Evolutionary conservation across 257 asterid species (phyloP).

Genomic region (Anisodus acutangulus): DNA sequence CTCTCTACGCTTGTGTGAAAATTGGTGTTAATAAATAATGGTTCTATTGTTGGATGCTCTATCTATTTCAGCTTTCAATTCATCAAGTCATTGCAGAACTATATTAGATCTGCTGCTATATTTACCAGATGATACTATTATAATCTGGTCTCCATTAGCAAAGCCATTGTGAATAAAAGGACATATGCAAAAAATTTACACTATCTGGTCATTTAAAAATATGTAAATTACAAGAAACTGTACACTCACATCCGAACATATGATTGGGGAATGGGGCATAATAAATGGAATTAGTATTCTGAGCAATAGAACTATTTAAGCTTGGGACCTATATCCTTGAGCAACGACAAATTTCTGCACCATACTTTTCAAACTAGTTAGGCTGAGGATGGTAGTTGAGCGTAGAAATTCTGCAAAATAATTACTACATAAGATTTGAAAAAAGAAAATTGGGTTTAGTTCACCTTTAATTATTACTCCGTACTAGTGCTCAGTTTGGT

Average conservation of each 20-base stretch:
- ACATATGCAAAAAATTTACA: no score
- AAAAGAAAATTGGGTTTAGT: background rate
- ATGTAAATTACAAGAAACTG: no score
- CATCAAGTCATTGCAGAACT: conserved; percentile 10
- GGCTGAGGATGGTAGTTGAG: background rate
- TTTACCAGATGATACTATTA: background rate
- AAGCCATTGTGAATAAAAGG: background rate
- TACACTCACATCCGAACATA: no score
- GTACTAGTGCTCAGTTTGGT: background rate
- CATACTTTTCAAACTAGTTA: conserved; percentile 14
- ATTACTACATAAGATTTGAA: background rate
- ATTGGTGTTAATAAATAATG: background rate
- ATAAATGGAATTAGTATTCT: no score
- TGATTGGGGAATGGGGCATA: no score
- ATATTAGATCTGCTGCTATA: background rate
- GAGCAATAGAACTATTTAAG: no score
- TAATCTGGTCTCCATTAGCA: background rate
- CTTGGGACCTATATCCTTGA: background rate
- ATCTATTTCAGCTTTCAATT: background rate
- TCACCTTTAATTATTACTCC: background rate
- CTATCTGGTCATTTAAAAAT: no score
- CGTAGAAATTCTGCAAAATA: background rate
- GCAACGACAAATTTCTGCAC: background rate
- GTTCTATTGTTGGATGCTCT: background rate
- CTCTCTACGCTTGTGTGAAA: background rate